Evolutionary conservation across 768 basidiomycete genomes (phyloP).

Genomic region (Suillus ampliporus): DNA sequence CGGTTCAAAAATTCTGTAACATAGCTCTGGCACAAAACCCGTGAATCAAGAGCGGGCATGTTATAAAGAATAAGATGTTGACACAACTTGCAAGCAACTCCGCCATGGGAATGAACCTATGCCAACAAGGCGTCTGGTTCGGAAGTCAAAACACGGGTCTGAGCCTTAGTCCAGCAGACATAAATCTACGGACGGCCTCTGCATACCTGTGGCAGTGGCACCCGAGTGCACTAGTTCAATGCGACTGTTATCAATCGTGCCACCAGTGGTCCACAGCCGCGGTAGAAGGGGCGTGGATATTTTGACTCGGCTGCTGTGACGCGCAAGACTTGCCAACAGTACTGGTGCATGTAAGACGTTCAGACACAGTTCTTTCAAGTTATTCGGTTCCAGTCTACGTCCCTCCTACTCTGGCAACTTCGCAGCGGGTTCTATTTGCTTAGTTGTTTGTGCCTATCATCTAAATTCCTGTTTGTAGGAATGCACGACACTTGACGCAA

Average conservation of each 20-base stretch:
- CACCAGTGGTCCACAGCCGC: constrained; percentile 47
- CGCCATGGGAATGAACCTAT: constrained; percentile 75
- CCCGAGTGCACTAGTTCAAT: constrained; percentile 49
- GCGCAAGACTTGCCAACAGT: no score
- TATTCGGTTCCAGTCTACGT: no score
- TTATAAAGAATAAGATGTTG: constrained; percentile 24
- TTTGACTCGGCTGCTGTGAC: no score
- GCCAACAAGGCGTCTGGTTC: constrained; percentile 56
- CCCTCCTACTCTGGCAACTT: no score
- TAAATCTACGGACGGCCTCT: constrained; percentile 60
- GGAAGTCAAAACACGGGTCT: constrained; percentile 54
- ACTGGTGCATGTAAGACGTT: no score
- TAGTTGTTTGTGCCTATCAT: no score
- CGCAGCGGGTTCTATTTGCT: no score
- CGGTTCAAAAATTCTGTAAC: constrained; percentile 54
- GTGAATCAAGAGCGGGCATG: constrained; percentile 9
- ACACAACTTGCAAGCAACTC: constrained; percentile 71
- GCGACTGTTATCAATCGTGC: constrained; percentile 1
- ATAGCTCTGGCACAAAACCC: constrained; percentile 47
- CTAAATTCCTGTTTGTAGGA: no score
- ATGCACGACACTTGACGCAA: no score
- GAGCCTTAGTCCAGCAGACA: constrained; percentile 46
- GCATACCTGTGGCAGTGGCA: constrained; percentile 74
- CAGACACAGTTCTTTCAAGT: no score
- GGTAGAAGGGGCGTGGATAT: no score